A percentile compares a stretch with the other conserved stretches of the same genome.
Evolutionary conservation across 306 rosid genomes (phyloP).

Genomic region (Trifolium fragiferum): DNA sequence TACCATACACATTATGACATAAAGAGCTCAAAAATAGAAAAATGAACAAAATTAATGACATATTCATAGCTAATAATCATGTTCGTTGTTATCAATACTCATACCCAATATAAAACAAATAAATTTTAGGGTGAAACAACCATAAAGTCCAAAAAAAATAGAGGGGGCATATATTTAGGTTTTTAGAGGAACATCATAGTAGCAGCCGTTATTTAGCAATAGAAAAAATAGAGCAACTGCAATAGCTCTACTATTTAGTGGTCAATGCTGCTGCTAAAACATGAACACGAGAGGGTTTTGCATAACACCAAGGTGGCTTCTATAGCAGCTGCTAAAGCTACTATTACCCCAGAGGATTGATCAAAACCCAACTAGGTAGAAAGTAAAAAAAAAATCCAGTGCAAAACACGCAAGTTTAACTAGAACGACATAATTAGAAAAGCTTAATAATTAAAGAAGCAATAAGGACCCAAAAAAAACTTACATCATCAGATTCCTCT

Average conservation of each 20-base stretch:
- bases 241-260: not conserved
- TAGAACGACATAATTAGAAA: not conserved
- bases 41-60: not conserved
- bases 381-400: not conserved
- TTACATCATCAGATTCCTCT: conserved; percentile 84
- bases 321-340: not conserved
- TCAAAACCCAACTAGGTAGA: not conserved
- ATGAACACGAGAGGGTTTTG: not conserved
- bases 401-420: conserved; percentile 3
- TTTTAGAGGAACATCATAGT: not conserved
- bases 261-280: not conserved
- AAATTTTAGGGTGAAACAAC: not conserved
- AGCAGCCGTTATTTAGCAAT: not conserved
- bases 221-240: too few species aligned
- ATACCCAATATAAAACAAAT: not conserved
- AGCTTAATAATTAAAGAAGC: not conserved
- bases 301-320: not conserved
- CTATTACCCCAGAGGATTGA: not conserved
- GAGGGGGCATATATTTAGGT: not conserved
- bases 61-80: not conserved
- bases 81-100: not conserved
- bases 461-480: not conserved
- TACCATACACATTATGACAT: not conserved
- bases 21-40: not conserved
- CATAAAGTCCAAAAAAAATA: not conserved